Percentiles rank a stretch among this genome's conserved stretches.
These are phyloP conservation scores for Skeletonema marinoi DNA, from an alignment of 108 stramenopile genomes.

Conservation along the genomic window DNA sequence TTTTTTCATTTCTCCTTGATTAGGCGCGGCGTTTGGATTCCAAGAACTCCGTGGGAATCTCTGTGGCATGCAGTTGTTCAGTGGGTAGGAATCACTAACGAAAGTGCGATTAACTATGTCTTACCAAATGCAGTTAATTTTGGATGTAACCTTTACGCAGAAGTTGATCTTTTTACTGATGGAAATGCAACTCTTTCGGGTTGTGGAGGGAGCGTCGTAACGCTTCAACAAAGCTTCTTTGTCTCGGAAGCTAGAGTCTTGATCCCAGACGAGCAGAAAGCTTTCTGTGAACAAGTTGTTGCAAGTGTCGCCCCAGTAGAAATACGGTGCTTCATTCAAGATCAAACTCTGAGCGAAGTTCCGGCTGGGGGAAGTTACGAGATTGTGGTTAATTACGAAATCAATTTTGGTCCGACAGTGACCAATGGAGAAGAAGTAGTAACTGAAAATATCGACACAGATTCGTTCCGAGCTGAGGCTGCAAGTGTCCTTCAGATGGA, in stretches of 20 bases:
- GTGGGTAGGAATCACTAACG: conserved; percentile 20
- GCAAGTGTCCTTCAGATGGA: conserved; percentile 1
- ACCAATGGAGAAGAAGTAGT: background rate
- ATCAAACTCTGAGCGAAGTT: conserved; percentile 5
- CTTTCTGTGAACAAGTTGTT: conserved; percentile 11
- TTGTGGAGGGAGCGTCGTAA: conserved; percentile 26
- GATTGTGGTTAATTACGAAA: conserved; percentile 2
- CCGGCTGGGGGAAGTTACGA: background rate
- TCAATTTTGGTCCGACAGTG: conserved; percentile 1
- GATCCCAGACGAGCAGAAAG: conserved; percentile 27
- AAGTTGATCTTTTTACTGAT: conserved; percentile 18
- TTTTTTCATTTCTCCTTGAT: too few relatives aligned
- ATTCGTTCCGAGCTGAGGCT: conserved; percentile 6
- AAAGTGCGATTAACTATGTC: conserved; percentile 16
- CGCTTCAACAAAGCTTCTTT: conserved; percentile 12
- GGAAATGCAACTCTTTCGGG: conserved; percentile 21
- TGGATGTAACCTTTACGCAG: conserved; percentile 36
- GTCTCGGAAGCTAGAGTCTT: conserved; percentile 21
- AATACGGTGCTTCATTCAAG: conserved; percentile 15
- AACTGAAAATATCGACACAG: background rate
- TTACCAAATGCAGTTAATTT: conserved; percentile 32
- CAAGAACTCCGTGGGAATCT: background rate
- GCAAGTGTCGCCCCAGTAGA: background rate
- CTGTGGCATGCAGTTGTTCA: conserved; percentile 27
- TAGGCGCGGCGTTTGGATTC: background rate